Evolutionary conservation across 148 eudicot genomes (phyloP).

Genomic region (Amaranthus hypochondriacus): DNA sequence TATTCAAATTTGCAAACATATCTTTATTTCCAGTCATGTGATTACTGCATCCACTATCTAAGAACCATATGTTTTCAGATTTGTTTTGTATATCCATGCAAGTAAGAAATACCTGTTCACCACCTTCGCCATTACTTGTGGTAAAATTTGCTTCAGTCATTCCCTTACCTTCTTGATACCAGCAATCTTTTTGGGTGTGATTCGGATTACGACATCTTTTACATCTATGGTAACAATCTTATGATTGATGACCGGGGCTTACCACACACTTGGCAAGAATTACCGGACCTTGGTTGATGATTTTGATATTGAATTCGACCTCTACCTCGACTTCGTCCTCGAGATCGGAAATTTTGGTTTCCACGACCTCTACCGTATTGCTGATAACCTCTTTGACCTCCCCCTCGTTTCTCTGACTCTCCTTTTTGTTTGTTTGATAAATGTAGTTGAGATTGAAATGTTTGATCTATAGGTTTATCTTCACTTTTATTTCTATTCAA

Average conservation of each 20-base stretch:
- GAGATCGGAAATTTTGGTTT: not conserved
- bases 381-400: not conserved
- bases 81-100: not conserved
- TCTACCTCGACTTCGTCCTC: not conserved
- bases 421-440: not conserved
- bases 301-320: not conserved
- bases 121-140: not conserved
- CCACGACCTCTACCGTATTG: not conserved
- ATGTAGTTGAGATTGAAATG: not conserved
- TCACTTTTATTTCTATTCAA: not conserved
- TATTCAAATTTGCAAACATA: not conserved
- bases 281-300: not conserved
- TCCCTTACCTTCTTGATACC: not conserved
- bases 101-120: not conserved
- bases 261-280: not conserved
- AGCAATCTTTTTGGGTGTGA: not conserved
- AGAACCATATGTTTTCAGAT: not conserved
- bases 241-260: not conserved
- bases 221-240: not conserved
- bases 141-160: not conserved
- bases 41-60: not conserved
- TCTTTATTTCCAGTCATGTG: not conserved
- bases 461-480: not conserved
- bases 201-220: not conserved
- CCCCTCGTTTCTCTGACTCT: not conserved